phyloP scores from a whole-genome alignment of 2,329 filamentous ascomycete species.

The Neoascochyta sp. region DNA sequence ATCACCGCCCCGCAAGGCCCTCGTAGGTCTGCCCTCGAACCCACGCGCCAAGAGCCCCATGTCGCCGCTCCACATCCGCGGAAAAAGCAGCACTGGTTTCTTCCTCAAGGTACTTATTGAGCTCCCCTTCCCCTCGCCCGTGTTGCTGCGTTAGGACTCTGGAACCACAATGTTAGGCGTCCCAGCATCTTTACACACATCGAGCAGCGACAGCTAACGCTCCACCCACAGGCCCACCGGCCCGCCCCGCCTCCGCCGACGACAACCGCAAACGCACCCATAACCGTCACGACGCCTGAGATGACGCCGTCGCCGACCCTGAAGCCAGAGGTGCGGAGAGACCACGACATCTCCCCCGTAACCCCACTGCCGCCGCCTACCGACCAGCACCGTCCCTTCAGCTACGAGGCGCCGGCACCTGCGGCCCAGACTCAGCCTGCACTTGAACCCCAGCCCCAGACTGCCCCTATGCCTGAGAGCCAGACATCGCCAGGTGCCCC shows the following conservation, averaged over 20 bases:
- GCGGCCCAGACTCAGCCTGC: no score
- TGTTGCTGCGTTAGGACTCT: constrained; percentile 17
- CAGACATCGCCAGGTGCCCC: no score
- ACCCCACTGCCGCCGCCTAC: constrained; percentile 16
- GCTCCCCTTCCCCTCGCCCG: constrained; percentile 20
- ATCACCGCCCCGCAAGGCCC: constrained; percentile 20
- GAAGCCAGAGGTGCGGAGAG: constrained; percentile 14
- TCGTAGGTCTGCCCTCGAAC: constrained; percentile 29
- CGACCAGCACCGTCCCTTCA: constrained; percentile 21
- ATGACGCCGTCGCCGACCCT: constrained; percentile 27
- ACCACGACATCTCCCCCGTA: constrained; percentile 19
- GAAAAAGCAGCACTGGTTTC: constrained; percentile 39
- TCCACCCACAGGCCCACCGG: constrained; percentile 14
- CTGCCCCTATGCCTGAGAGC: no score
- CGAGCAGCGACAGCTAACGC: no score
- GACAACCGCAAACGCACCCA: constrained; percentile 11
- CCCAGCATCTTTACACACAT: no score
- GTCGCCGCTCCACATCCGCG: constrained; percentile 28
- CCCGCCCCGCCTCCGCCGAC: constrained; percentile 17
- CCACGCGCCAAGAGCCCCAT: constrained; percentile 22
- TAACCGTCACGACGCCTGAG: constrained; percentile 27
- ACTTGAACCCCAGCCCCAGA: no score
- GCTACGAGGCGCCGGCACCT: constrained; percentile 26
- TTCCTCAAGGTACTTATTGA: constrained; percentile 35
- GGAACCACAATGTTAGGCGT: constrained; percentile 3